Conservation (phyloP, 2,329 filamentous ascomycete species). For the Phialemoniopsis sp. region DNA sequence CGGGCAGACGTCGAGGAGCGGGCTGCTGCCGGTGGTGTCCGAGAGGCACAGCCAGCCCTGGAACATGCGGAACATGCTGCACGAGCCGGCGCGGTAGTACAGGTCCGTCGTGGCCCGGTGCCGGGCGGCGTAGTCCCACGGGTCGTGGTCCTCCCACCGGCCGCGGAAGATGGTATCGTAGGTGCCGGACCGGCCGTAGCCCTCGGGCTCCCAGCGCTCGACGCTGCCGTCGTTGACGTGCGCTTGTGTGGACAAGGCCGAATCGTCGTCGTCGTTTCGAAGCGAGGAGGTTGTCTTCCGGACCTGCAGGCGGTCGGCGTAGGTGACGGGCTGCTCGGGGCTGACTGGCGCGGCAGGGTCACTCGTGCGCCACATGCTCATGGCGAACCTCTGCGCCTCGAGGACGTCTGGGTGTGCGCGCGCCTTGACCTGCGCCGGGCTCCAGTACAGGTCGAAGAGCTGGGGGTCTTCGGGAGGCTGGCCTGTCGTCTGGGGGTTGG, state of each 20-base stretch:
- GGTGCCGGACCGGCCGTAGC: conserved; percentile 53
- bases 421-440: conserved; percentile 31
- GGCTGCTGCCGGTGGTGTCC: conserved; percentile 39
- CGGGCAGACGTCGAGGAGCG: conserved; percentile 64
- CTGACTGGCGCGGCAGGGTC: conserved; percentile 39
- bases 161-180: conserved; percentile 66
- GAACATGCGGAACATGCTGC: conserved; percentile 72
- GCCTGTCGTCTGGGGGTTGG: conserved; percentile 33
- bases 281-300: conserved; percentile 16
- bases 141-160: conserved; percentile 70
- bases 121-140: conserved; percentile 67
- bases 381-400: conserved; percentile 40
- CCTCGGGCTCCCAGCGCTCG: conserved; percentile 62
- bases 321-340: conserved; percentile 45
- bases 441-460: conserved; percentile 33
- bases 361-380: conserved; percentile 45
- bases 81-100: conserved; percentile 69
- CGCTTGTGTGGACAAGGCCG: conserved; percentile 50
- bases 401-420: conserved; percentile 33
- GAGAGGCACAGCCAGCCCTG: conserved; percentile 69
- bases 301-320: conserved; percentile 58
- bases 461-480: conserved; percentile 22
- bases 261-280: conserved; percentile 19
- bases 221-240: conserved; percentile 62
- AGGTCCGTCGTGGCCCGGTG: conserved; percentile 62